Evolutionary conservation across 192 early-diverging fungal genomes (phyloP).

Genomic region (Geosiphon pyriformis): DNA sequence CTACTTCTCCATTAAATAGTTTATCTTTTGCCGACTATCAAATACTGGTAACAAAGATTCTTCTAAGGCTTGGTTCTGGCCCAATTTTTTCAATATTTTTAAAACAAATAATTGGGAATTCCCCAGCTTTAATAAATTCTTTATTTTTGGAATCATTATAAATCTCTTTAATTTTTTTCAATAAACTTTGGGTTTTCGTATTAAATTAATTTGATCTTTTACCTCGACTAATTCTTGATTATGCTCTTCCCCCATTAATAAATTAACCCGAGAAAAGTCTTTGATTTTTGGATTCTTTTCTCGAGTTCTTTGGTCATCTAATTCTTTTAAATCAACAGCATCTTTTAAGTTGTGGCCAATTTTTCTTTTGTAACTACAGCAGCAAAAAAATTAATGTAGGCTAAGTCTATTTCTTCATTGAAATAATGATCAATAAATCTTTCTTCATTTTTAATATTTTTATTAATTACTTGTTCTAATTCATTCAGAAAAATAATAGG

Average conservation of each 20-base stretch:
- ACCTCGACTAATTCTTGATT: too few relatives aligned
- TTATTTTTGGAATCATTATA: conserved; percentile 3
- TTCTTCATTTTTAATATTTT: too few relatives aligned
- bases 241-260: too few relatives aligned
- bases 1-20: not conserved
- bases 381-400: conserved; percentile 12
- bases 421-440: conserved; percentile 13
- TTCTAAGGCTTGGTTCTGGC: not conserved
- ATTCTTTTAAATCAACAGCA: not conserved
- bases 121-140: not conserved
- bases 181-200: not conserved
- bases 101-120: conserved; percentile 1
- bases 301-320: not conserved
- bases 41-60: not conserved
- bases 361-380: conserved; percentile 9
- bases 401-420: conserved; percentile 6
- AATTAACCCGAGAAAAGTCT: too few relatives aligned
- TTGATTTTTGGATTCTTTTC: not conserved
- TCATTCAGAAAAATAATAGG: too few relatives aligned
- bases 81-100: conserved; percentile 10
- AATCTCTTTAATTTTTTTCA: conserved; percentile 4
- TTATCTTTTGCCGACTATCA: not conserved
- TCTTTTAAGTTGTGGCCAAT: not conserved
- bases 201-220: not conserved
- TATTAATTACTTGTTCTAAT: too few relatives aligned